Percentiles rank a stretch among this genome's conserved stretches.
These are phyloP conservation scores for Polytrichum formosum DNA, from an alignment of 225 moss, liverwort and hornwort genomes.

Conservation along the genomic window DNA sequence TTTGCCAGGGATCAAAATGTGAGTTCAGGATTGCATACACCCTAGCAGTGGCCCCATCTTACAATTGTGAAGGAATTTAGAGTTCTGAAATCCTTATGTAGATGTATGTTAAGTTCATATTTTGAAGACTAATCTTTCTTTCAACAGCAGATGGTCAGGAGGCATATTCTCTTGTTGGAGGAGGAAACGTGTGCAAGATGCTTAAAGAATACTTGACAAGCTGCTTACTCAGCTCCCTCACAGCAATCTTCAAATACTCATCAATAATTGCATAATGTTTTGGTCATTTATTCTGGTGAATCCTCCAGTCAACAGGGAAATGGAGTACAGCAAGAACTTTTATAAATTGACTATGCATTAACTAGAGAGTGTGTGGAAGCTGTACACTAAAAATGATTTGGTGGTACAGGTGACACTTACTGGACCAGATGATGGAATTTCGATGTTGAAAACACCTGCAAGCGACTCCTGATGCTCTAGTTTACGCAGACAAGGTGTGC, in stretches of 20 bases:
- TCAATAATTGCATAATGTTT: too few species aligned
- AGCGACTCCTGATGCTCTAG: conserved; percentile 25
- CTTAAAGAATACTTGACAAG: neutral
- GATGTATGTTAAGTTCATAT: neutral
- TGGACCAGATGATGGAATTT: conserved; percentile 58
- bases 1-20: conserved; percentile 78
- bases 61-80: neutral
- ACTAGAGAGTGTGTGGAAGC: neutral
- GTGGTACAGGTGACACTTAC: conserved; percentile 45
- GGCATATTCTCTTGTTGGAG: neutral
- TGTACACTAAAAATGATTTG: conserved; percentile 9
- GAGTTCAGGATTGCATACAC: conserved; percentile 9
- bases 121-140: too few species aligned
- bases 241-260: too few species aligned
- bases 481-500: too few species aligned
- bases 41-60: neutral
- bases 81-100: neutral
- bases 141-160: too few species aligned
- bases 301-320: too few species aligned
- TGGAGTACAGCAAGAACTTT: too few species aligned
- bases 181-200: neutral
- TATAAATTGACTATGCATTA: neutral
- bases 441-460: conserved; percentile 10
- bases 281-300: too few species aligned
- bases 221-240: too few species aligned